Conservation (phyloP, 73 alveolate species). For the Tetrahymena thermophila region DNA sequence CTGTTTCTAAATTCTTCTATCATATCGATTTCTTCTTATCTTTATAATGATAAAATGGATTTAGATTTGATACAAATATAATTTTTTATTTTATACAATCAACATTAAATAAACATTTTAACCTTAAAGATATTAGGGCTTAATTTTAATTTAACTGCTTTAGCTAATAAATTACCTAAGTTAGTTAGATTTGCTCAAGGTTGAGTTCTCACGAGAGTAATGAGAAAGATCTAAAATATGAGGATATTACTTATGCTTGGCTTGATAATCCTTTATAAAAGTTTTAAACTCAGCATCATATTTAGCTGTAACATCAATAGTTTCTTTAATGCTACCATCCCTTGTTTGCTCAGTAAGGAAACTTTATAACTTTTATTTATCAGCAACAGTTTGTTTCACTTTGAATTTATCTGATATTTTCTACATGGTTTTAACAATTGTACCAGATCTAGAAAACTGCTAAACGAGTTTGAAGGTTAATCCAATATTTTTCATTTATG, state of each 20-base stretch:
- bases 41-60: neutral
- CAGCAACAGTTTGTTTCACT: slow-evolving; percentile 14
- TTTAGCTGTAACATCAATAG: neutral
- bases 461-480: neutral
- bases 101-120: too few species aligned
- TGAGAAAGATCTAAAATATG: slow-evolving; percentile 14
- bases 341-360: neutral
- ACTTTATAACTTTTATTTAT: neutral
- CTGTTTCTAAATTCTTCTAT: neutral
- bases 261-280: neutral
- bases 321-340: slow-evolving; percentile 3
- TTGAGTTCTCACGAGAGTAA: neutral
- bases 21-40: neutral
- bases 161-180: neutral
- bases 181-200: neutral
- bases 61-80: neutral
- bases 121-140: too few species aligned
- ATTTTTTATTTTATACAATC: too few species aligned
- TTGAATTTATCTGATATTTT: slow-evolving; percentile 4
- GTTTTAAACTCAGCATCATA: neutral
- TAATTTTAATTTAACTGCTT: neutral
- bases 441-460: neutral
- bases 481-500: neutral
- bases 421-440: neutral
- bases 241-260: slow-evolving; percentile 4